phyloP scores from a whole-genome alignment of 768 basidiomycete genomes.

The Brasilioporus rufonigricans region DNA sequence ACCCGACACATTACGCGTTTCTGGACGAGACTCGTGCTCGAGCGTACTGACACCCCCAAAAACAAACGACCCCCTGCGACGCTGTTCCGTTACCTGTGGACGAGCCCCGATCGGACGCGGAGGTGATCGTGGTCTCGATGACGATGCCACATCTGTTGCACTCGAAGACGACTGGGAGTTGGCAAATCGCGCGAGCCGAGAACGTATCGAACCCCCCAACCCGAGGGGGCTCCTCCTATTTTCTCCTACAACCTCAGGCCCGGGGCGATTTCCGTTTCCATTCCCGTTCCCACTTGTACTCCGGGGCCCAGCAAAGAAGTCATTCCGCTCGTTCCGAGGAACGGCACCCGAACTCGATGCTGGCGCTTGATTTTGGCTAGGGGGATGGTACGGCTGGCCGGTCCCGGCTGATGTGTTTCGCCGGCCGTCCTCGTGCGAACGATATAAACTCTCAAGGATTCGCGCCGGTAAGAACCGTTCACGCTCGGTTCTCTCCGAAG shows the following conservation, averaged over 20 bases:
- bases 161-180: constrained; percentile 16
- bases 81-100: constrained; percentile 18
- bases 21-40: constrained; percentile 13
- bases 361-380: constrained; percentile 2
- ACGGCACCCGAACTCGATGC: not conserved
- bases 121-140: constrained; percentile 23
- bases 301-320: constrained; percentile 4
- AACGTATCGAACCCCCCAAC: constrained; percentile 27
- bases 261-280: constrained; percentile 10
- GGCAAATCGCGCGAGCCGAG: constrained; percentile 25
- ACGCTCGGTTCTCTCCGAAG: constrained; percentile 22
- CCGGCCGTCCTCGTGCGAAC: constrained; percentile 22
- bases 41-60: constrained; percentile 1
- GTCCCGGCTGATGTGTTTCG: constrained; percentile 13
- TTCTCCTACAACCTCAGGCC: constrained; percentile 9
- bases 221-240: constrained; percentile 18
- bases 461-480: constrained; percentile 24
- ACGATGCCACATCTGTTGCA: not conserved
- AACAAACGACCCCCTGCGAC: constrained; percentile 6
- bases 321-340: constrained; percentile 6
- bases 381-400: constrained; percentile 10
- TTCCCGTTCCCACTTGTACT: constrained; percentile 1
- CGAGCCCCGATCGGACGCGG: constrained; percentile 26
- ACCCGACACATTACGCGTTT: constrained; percentile 2
- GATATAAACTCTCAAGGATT: constrained; percentile 23